Percentiles rank a stretch among this genome's conserved stretches.
Conservation (phyloP, 345 rosid genomes). For the Lepidium didymum region DNA sequence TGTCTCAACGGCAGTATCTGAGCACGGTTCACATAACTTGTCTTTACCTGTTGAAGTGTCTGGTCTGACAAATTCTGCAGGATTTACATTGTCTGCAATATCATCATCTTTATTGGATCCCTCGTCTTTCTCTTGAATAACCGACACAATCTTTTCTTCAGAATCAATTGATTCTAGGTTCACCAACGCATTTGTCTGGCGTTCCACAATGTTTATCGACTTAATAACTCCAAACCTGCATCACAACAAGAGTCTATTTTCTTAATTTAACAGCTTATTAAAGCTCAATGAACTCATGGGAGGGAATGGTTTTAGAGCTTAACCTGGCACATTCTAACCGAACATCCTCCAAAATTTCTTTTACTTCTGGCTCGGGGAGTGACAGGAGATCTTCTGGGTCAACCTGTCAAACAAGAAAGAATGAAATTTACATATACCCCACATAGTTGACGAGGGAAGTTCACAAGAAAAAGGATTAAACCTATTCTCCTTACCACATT, state of each 20-base stretch:
- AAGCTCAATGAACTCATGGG: slow-evolving; percentile 14
- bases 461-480: not conserved
- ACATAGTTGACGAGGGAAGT: not conserved
- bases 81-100: slow-evolving; percentile 13
- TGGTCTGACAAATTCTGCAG: slow-evolving; percentile 14
- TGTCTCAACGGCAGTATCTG: slow-evolving; percentile 20
- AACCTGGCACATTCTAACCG: slow-evolving; percentile 87
- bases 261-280: slow-evolving; percentile 3
- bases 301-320: slow-evolving; percentile 14
- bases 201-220: slow-evolving; percentile 59
- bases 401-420: slow-evolving; percentile 42
- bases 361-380: slow-evolving; percentile 50
- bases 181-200: slow-evolving; percentile 20
- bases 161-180: slow-evolving; percentile 1
- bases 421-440: not conserved
- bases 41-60: slow-evolving; percentile 24
- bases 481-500: slow-evolving; percentile 57
- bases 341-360: slow-evolving; percentile 78
- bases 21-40: slow-evolving; percentile 23
- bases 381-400: slow-evolving; percentile 42
- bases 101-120: slow-evolving; percentile 13
- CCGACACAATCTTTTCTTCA: slow-evolving; percentile 19
- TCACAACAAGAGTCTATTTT: slow-evolving; percentile 10
- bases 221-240: slow-evolving; percentile 90
- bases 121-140: slow-evolving; percentile 10